A percentile compares a stretch with the other conserved stretches of the same genome.
These are phyloP conservation scores for Catenaria anguillulae DNA, from an alignment of 371 early-diverging fungal species.

Conservation along the genomic window DNA sequence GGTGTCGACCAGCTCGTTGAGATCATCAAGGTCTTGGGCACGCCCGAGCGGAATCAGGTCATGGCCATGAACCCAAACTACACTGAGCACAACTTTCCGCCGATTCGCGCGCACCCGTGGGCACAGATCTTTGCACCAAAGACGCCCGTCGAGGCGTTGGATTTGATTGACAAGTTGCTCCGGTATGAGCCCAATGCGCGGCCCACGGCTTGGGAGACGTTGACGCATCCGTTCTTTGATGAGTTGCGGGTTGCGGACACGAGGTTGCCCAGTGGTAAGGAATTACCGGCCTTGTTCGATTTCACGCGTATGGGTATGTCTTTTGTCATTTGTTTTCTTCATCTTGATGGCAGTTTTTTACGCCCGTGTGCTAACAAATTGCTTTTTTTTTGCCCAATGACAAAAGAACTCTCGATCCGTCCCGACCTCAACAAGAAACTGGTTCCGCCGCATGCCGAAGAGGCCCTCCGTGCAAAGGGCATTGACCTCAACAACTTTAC, in stretches of 20 bases:
- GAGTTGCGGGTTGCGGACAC: slow-evolving; percentile 75
- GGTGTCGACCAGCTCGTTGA: slow-evolving; percentile 99
- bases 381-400: slow-evolving; percentile 9
- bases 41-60: slow-evolving; percentile 92
- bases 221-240: slow-evolving; percentile 94
- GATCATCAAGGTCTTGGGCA: slow-evolving; percentile 98
- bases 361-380: not conserved
- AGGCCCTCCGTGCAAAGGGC: slow-evolving; percentile 35
- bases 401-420: slow-evolving; percentile 53
- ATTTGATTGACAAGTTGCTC: slow-evolving; percentile 69
- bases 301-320: slow-evolving; percentile 64
- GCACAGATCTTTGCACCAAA: slow-evolving; percentile 66
- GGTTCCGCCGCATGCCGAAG: slow-evolving; percentile 52
- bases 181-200: slow-evolving; percentile 89
- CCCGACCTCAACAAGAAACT: slow-evolving; percentile 51
- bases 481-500: slow-evolving; percentile 48
- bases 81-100: slow-evolving; percentile 95
- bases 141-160: slow-evolving; percentile 73
- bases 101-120: slow-evolving; percentile 88
- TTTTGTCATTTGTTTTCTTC: not conserved
- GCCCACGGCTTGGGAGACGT: slow-evolving; percentile 81
- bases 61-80: slow-evolving; percentile 91
- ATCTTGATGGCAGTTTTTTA: not conserved
- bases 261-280: slow-evolving; percentile 57
- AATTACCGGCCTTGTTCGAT: slow-evolving; percentile 78